These are phyloP conservation scores for Alternaria arbusti DNA, from an alignment of 2,329 filamentous ascomycete genomes.

Conservation along the genomic window DNA sequence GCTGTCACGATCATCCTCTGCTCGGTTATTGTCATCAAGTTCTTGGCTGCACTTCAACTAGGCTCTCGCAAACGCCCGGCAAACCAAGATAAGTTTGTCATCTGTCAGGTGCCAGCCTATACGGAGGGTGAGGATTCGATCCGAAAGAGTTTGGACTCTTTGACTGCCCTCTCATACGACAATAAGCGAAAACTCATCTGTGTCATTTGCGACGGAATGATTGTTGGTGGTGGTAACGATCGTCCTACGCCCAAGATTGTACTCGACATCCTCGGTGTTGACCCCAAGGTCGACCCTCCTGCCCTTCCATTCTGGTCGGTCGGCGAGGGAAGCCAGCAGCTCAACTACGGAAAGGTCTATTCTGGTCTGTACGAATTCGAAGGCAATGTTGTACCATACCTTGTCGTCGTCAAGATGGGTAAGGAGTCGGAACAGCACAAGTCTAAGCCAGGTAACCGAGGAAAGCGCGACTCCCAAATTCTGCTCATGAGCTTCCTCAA, in stretches of 20 bases:
- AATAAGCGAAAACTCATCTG: slow-evolving; percentile 98
- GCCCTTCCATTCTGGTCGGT: slow-evolving; percentile 94
- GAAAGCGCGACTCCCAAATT: slow-evolving; percentile 98
- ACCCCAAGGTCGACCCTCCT: slow-evolving; percentile 94
- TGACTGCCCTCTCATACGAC: slow-evolving; percentile 94
- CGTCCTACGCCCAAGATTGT: slow-evolving; percentile 97
- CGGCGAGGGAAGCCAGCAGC: slow-evolving; percentile 84
- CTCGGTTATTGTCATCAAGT: slow-evolving; percentile 82
- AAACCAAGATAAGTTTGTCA: slow-evolving; percentile 97
- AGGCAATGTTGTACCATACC: slow-evolving; percentile 94
- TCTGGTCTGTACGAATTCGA: slow-evolving; percentile 97
- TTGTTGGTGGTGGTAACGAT: slow-evolving; percentile 95
- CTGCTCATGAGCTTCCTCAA: slow-evolving; percentile 97
- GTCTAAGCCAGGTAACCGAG: slow-evolving; percentile 94
- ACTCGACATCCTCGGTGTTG: slow-evolving; percentile 93
- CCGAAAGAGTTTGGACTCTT: slow-evolving; percentile 88
- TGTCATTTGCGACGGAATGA: slow-evolving; percentile 96
- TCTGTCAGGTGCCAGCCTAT: slow-evolving; percentile 96
- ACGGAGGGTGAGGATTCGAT: slow-evolving; percentile 97
- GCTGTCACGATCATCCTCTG: slow-evolving; percentile 86
- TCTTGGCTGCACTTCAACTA: slow-evolving; percentile 90
- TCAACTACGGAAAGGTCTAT: slow-evolving; percentile 99
- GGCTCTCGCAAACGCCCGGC: slow-evolving; percentile 88
- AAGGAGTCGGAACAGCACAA: slow-evolving; percentile 93
- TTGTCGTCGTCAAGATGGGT: slow-evolving; percentile 95